These are phyloP conservation scores for Talaromyces trachyspermus DNA, from an alignment of 495 filamentous ascomycete genomes.

Conservation along the genomic window DNA sequence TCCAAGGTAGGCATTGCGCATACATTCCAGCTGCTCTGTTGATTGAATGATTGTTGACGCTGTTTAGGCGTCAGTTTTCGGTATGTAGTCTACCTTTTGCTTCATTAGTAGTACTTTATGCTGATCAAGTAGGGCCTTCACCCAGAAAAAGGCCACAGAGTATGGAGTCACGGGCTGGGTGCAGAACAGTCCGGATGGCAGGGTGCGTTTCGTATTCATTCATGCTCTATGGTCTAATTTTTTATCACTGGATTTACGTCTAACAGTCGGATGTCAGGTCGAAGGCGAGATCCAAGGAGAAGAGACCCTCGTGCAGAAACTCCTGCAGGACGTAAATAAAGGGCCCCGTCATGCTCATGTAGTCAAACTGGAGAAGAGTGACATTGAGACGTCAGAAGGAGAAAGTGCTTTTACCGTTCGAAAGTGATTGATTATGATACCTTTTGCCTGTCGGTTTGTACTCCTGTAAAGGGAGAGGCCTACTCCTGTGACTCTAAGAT, in stretches of 20 bases:
- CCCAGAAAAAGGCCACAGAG: constrained; percentile 56
- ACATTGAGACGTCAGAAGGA: constrained; percentile 51
- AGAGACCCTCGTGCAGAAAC: constrained; percentile 52
- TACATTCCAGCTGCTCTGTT: too few species aligned
- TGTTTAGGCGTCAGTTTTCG: constrained; percentile 63
- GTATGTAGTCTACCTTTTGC: constrained; percentile 26
- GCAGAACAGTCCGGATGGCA: constrained; percentile 64
- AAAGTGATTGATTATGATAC: not conserved
- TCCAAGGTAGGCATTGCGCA: constrained; percentile 38
- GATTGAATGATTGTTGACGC: too few species aligned
- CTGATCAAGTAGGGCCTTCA: constrained; percentile 51
- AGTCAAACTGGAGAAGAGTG: constrained; percentile 60
- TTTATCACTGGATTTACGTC: not conserved
- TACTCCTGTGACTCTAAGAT: too few species aligned
- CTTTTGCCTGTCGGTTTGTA: not conserved
- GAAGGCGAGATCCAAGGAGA: constrained; percentile 82
- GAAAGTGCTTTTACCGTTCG: constrained; percentile 56
- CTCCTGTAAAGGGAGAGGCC: too few species aligned
- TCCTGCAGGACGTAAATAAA: constrained; percentile 68
- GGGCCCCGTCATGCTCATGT: constrained; percentile 66
- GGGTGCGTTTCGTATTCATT: constrained; percentile 41
- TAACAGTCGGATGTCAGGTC: constrained; percentile 47
- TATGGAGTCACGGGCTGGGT: constrained; percentile 72
- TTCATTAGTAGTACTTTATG: constrained; percentile 6
- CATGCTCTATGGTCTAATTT: too few species aligned